Base-by-base conservation (phyloP, 2,329 filamentous ascomycete genomes). In the Fusarium armeniacum region DNA sequence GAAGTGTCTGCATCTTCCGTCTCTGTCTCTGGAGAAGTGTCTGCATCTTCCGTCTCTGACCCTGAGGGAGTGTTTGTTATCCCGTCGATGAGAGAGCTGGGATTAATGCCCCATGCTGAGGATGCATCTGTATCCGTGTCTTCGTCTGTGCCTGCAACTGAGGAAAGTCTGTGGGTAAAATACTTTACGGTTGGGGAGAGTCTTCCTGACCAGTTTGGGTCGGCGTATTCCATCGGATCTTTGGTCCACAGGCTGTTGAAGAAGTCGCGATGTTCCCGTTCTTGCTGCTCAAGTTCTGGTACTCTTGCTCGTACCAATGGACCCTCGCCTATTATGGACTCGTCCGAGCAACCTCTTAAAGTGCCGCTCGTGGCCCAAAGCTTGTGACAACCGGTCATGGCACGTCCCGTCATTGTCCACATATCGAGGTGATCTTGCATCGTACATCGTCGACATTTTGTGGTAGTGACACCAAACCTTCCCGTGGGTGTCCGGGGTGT, bases 361-460 rank as follows among this genome's bases (percentile, higher is more conserved):
- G 9, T 36, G 11, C 40, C 47, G n/a, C 57, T 54, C 2, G 4
- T 15, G 9, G 57, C 58, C 35, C 58, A 74, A 26, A 66, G 33
- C 7, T 11, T 22, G 5, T 52, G 12, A 1, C 47, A 49, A 6
- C 52, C 30, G 3, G 20, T 16, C 9, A 3, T 16, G 16, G 6
- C 16, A 9, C 62, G 58, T 33, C 41, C 44, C 13, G 62, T 50
- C 5, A 3, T n/a, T 18, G 70, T 73, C 62, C 60, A 73, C 6
- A 11, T 3, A 30, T 58, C 22, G 9, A 74, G 62, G 4, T 52
- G 18, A 0, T 44, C 49, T 30, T 58, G 56, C 15, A 62, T 32
- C 24, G 10, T 57, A 47, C 72, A 74, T 22, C 4, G 35, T 15
- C 72, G 63, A 33, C 72, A 74, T 12, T 36, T 41, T 13, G 18